Conservation (phyloP, 345 rosid species). For the Eucalyptus erythrocorys region DNA sequence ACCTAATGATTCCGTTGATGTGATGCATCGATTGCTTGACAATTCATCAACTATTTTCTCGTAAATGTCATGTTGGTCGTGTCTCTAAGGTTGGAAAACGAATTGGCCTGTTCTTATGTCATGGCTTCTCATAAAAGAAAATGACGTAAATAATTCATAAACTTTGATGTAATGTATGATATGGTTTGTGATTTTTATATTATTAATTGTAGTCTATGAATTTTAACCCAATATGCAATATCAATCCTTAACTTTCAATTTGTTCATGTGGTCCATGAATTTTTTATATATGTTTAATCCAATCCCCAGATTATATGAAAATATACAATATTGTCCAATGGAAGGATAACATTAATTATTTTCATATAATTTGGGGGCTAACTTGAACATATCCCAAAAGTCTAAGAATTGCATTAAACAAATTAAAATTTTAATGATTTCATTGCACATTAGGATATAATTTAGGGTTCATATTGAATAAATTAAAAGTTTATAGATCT, state of each 20-base stretch:
- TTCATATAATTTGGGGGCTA: too few species aligned
- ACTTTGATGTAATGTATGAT: fast-evolving
- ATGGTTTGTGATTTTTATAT: fast-evolving
- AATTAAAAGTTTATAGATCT: too few species aligned
- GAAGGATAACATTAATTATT: too few species aligned
- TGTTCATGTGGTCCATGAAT: fast-evolving
- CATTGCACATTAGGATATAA: fast-evolving
- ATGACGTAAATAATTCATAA: too few species aligned
- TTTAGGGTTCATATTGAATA: fast-evolving
- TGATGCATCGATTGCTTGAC: background rate
- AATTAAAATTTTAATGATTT: fast-evolving
- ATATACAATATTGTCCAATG: too few species aligned
- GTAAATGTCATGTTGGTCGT: background rate
- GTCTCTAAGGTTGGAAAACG: too few species aligned
- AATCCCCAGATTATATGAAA: fast-evolving
- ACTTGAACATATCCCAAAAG: too few species aligned
- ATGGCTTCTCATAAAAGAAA: too few species aligned
- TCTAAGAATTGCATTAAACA: fast-evolving
- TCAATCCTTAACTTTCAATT: too few species aligned
- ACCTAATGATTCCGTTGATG: background rate
- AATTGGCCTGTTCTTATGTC: too few species aligned
- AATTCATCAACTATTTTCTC: background rate
- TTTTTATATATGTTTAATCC: too few species aligned
- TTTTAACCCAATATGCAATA: fast-evolving
- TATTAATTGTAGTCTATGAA: fast-evolving